Evolutionary conservation across 2,329 filamentous ascomycete genomes (phyloP).

Genomic region (Dothistroma septosporum): DNA sequence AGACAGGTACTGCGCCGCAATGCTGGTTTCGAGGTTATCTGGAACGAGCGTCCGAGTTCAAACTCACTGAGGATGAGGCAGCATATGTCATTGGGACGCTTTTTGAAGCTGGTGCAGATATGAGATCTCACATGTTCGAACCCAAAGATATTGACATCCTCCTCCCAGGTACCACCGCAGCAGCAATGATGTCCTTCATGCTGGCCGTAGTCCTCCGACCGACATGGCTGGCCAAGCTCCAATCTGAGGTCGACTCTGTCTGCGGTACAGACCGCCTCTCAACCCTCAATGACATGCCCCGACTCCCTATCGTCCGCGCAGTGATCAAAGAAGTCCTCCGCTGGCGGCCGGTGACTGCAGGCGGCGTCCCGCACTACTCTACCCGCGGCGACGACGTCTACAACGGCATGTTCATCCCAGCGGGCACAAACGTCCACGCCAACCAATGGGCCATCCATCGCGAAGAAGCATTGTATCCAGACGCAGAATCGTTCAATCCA

Average conservation of each 20-base stretch:
- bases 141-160: not conserved
- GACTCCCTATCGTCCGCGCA: conserved; percentile 52
- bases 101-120: conserved; percentile 31
- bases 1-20: conserved; percentile 14
- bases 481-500: conserved; percentile 34
- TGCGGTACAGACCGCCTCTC: conserved; percentile 47
- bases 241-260: conserved; percentile 38
- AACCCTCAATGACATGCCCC: conserved; percentile 47
- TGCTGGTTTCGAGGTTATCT: conserved; percentile 28
- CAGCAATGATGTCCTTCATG: conserved; percentile 32
- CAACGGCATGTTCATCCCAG: conserved; percentile 55
- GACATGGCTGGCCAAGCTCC: conserved; percentile 22
- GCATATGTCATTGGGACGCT: conserved; percentile 35
- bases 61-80: conserved; percentile 28
- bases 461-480: conserved; percentile 8
- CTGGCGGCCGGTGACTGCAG: conserved; percentile 54
- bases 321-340: conserved; percentile 57
- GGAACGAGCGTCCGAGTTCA: conserved; percentile 20
- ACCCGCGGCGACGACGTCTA: conserved; percentile 56
- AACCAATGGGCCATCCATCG: conserved; percentile 37
- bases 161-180: conserved; percentile 26
- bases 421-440: conserved; percentile 47
- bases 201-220: conserved; percentile 30
- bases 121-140: not conserved
- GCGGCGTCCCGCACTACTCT: conserved; percentile 30